These are phyloP conservation scores for Phytomonas francai DNA, from an alignment of 208 protist genomes.

Conservation along the genomic window DNA sequence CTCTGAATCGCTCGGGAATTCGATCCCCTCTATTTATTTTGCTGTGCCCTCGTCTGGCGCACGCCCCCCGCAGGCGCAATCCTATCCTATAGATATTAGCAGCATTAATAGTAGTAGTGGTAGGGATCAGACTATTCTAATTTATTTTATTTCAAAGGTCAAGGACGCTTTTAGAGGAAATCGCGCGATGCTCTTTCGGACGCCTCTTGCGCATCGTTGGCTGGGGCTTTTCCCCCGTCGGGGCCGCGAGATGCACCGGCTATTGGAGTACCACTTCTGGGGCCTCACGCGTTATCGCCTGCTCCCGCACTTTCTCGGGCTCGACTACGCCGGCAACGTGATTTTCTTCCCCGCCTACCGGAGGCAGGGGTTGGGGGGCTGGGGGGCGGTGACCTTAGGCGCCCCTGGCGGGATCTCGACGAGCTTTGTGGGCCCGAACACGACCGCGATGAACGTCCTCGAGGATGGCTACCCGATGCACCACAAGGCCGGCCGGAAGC, in stretches of 20 bases:
- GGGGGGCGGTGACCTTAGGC: conserved; percentile 74
- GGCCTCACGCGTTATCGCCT: conserved; percentile 83
- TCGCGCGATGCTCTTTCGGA: conserved; percentile 16
- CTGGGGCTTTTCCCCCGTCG: conserved; percentile 15
- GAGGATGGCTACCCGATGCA: conserved; percentile 87
- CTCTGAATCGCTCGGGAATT: too few relatives aligned
- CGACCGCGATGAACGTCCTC: conserved; percentile 63
- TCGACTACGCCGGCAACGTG: conserved; percentile 83
- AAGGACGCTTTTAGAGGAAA: too few relatives aligned
- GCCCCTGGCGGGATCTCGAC: conserved; percentile 28
- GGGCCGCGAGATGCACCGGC: conserved; percentile 27
- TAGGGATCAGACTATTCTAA: too few relatives aligned
- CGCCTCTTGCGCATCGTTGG: not conserved
- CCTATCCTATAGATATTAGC: too few relatives aligned
- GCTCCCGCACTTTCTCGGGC: conserved; percentile 52
- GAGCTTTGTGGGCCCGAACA: conserved; percentile 55
- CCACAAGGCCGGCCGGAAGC: conserved; percentile 62
- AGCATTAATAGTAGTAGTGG: too few relatives aligned
- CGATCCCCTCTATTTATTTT: too few relatives aligned
- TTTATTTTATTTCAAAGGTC: too few relatives aligned
- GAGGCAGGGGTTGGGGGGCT: conserved; percentile 70
- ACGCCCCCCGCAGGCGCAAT: too few relatives aligned
- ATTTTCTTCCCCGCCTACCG: conserved; percentile 80
- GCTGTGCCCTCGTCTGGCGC: too few relatives aligned
- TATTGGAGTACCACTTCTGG: conserved; percentile 82